Evolutionary conservation across 495 filamentous ascomycete genomes (phyloP).

Genomic region (Xylaria palmicola): DNA sequence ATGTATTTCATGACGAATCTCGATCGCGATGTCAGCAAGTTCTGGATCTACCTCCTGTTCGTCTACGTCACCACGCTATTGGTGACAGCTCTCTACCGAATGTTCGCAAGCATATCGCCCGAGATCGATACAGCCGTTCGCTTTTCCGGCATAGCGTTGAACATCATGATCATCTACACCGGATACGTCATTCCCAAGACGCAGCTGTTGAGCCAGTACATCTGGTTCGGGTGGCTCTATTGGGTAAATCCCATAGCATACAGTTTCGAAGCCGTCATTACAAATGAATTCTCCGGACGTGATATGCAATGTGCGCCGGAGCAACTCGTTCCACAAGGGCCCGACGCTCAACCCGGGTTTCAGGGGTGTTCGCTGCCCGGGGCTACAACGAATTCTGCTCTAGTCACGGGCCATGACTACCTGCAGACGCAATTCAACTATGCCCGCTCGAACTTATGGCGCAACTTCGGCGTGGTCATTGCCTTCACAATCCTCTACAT

Average conservation of each 20-base stretch:
- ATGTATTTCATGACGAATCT: slow-evolving; percentile 70
- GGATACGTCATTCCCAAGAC: slow-evolving; percentile 51
- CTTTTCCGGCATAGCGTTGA: slow-evolving; percentile 67
- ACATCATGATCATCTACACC: slow-evolving; percentile 57
- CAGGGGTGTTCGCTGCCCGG: slow-evolving; percentile 66
- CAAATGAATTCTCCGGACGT: slow-evolving; percentile 47
- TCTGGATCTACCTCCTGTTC: slow-evolving; percentile 72
- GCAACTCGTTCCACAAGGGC: slow-evolving; percentile 57
- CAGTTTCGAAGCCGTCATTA: slow-evolving; percentile 59
- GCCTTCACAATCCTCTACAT: slow-evolving; percentile 71
- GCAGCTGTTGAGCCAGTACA: slow-evolving; percentile 40
- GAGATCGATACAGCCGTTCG: slow-evolving; percentile 72
- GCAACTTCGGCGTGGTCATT: slow-evolving; percentile 75
- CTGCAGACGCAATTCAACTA: slow-evolving; percentile 58
- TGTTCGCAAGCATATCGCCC: slow-evolving; percentile 72
- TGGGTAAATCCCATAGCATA: slow-evolving; percentile 56
- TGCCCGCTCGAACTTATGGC: slow-evolving; percentile 67
- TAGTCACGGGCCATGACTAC: slow-evolving; percentile 61
- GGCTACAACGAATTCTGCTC: slow-evolving; percentile 38
- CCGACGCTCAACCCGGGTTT: slow-evolving; percentile 44
- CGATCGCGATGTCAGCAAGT: slow-evolving; percentile 64
- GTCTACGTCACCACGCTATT: slow-evolving; percentile 67
- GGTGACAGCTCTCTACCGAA: slow-evolving; percentile 69
- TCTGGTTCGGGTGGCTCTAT: slow-evolving; percentile 61
- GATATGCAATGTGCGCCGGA: slow-evolving; percentile 57